These are phyloP conservation scores for Globisporangium polare DNA, from an alignment of 352 stramenopile genomes.

Conservation along the genomic window DNA sequence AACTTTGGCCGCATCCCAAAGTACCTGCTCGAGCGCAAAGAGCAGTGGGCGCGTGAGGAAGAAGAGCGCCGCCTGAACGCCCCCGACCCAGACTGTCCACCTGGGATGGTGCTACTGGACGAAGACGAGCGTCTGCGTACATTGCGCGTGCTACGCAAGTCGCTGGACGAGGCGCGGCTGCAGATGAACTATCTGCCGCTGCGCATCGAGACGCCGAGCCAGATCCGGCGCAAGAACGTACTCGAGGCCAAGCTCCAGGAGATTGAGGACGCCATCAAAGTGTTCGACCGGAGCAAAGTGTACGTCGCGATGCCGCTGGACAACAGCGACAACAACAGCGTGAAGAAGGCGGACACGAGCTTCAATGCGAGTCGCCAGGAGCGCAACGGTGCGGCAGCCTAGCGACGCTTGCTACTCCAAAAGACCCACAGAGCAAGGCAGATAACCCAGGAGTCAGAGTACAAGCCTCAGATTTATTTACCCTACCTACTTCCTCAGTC, in stretches of 20 bases:
- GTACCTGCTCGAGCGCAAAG: constrained; percentile 71
- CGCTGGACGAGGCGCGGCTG: constrained; percentile 45
- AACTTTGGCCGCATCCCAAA: constrained; percentile 64
- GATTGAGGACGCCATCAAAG: constrained; percentile 88
- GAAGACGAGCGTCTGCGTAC: constrained; percentile 79
- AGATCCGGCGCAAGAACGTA: constrained; percentile 78
- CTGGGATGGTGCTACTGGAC: constrained; percentile 78
- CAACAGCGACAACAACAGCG: neutral
- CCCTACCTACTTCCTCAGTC: neutral
- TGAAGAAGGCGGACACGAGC: constrained; percentile 18
- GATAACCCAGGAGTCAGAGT: neutral
- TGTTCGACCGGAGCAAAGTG: constrained; percentile 85
- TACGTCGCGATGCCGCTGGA: constrained; percentile 57
- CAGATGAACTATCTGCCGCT: constrained; percentile 80
- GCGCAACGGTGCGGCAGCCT: neutral
- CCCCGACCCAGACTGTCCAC: constrained; percentile 82
- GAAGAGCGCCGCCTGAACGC: constrained; percentile 65
- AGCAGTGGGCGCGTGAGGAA: constrained; percentile 82
- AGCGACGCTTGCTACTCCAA: neutral
- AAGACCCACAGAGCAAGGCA: neutral
- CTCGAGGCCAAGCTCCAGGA: constrained; percentile 82
- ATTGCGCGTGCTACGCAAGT: constrained; percentile 59
- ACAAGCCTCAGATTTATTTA: constrained; percentile 1
- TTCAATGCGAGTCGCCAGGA: constrained; percentile 14
- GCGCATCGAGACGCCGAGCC: constrained; percentile 77